Base-by-base conservation (phyloP, 768 basidiomycete genomes). In the Ramaria rubella region DNA sequence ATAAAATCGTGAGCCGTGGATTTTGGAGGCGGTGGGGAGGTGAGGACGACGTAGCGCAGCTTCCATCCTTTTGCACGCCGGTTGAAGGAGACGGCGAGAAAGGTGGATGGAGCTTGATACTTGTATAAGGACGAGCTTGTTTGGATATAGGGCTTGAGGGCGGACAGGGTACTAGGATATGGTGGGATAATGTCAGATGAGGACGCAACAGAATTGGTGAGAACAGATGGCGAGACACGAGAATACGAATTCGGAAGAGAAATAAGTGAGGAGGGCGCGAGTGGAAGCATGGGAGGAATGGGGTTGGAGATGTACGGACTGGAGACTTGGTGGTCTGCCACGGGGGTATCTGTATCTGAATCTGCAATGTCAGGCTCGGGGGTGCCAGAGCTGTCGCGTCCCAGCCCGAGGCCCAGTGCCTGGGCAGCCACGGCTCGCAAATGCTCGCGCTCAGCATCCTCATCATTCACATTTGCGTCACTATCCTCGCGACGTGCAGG, bases 351-450 rank as follows among this genome's bases (percentile, higher is more conserved):
- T 44, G 38, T 14, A 2, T 42, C 40, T 5, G 17, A 14, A 11
- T 26, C 36, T 19, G 33, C 36, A 14, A 27, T 19, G 5, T 19
- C 17, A 24, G 33, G 27, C 11, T 54, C 52, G 15, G 34, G 34
- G 21, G 34, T 43, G 19, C 30, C 44, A 11, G 27, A 33, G 31
- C 33, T 31, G 44, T 77, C 75, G n/a, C 77, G 64, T 31, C 76
- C 77, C 9, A 80, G 78, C 55, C 74, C 78, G 30, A 90, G 73
- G 5, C 89, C 89, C 46, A 91, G 82, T 12, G 85, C 80, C 63
- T 87, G 83, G 0, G 88, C 89, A 17, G 89, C 89, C 36, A 79
- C 82, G 54, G 86, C 84, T 30, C 87, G 74, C 30, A 91, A 70
- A n/a, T 86, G 80, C 60, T 86, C 80, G 9, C 89, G 80, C 26